Base-by-base conservation (phyloP, 352 stramenopile genomes). In the Pythium sp. region DNA sequence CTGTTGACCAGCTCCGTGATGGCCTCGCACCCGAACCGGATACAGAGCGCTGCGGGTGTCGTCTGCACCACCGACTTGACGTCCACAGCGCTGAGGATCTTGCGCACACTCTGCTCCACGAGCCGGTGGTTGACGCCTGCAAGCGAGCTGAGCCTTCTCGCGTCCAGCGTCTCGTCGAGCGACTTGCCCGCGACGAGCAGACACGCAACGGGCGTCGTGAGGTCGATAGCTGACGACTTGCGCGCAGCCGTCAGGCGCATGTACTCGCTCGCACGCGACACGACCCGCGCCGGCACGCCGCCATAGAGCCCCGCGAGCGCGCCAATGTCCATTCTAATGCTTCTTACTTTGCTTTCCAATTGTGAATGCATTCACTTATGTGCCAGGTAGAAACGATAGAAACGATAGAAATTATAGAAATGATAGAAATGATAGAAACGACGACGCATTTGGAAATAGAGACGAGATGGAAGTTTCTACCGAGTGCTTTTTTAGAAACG, bases 21-120 rank as follows among this genome's bases (percentile, higher is more conserved):
- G 20, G 69, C 74, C 46, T 86, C 79, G 47, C 85, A 93, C 47
- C 85, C 85, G 41, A 90, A 88, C 28, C 87, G 85, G 66, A 93
- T 88, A 56, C 85, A 93, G 8, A 93, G 72, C 8, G 82, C 79
- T 5, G 79, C 68, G 4, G 82, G 77, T 2, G 80, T 83, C 24
- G 77, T 77, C 65, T 83, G 74, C 8, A 90, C 69, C 11, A 87
- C 72, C 3, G 76, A 76, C 18, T 71, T 69, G 24, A 81, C 74
- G 57, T 78, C 77, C 36, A 92, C 78, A 4, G 76, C 76, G 60
- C 83, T 70, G 18, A 86, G 53, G 54, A 92, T 76, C 41, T 87
- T 86, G 57, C 76, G 79, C 62, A 86, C 71, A 5, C 41, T 77
- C 63, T 83, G 72, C 41, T 84, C 77, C n/a, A 92, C 67, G 22